Evolutionary conservation across 1,284 basidiomycete species (phyloP).

Genomic region (Earliella scabrosa): DNA sequence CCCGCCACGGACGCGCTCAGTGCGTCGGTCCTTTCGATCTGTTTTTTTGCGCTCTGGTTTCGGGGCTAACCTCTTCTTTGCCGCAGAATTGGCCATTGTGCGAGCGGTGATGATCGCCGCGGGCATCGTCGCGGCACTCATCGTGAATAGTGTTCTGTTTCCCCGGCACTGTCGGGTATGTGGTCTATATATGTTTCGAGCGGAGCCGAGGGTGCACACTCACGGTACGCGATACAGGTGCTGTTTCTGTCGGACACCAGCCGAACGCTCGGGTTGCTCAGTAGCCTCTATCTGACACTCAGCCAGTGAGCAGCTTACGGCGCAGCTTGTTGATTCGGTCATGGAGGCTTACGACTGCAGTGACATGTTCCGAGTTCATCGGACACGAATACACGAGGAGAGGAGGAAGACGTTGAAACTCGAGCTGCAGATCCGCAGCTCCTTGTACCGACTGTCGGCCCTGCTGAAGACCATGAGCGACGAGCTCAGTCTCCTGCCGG

Average conservation of each 20-base stretch:
- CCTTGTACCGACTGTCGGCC: conserved; percentile 42
- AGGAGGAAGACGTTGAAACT: conserved; percentile 44
- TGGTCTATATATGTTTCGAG: background rate
- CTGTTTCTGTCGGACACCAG: conserved; percentile 49
- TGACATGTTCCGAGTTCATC: conserved; percentile 42
- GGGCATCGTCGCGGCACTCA: conserved; percentile 50
- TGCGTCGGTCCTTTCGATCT: conserved; percentile 25
- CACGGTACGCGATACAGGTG: conserved; percentile 35
- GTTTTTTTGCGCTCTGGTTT: background rate
- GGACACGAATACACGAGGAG: conserved; percentile 36
- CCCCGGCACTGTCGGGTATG: conserved; percentile 52
- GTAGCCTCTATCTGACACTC: conserved; percentile 49
- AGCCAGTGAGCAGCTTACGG: conserved; percentile 40
- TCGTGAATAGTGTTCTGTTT: conserved; percentile 51
- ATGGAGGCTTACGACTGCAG: conserved; percentile 28
- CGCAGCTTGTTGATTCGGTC: too few species aligned
- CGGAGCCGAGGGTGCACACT: background rate
- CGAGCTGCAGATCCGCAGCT: conserved; percentile 48
- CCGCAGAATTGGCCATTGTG: conserved; percentile 44
- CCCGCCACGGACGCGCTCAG: conserved; percentile 35
- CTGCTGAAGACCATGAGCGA: conserved; percentile 50
- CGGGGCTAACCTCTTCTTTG: background rate
- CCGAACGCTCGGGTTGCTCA: conserved; percentile 44
- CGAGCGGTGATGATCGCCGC: conserved; percentile 47
- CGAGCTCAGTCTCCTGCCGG: conserved; percentile 55